Conservation (phyloP, 2,329 filamentous ascomycete species). For the Cercospora citrullina region DNA sequence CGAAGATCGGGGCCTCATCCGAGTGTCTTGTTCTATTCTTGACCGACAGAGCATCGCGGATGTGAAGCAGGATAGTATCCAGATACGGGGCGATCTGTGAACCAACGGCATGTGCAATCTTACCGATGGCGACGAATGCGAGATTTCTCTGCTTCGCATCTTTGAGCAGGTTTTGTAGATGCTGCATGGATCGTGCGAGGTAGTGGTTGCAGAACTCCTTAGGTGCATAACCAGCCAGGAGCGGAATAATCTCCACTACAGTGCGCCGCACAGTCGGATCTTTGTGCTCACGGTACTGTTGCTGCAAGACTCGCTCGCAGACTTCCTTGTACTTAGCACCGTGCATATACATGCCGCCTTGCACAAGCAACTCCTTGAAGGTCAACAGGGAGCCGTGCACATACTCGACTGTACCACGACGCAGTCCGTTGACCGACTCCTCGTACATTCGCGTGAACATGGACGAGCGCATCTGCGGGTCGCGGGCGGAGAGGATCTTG, state of each 20-base stretch:
- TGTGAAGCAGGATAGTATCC: conserved; percentile 89
- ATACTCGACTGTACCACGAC: conserved; percentile 77
- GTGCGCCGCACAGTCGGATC: conserved; percentile 86
- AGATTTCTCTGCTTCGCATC: conserved; percentile 92
- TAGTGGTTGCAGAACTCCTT: conserved; percentile 84
- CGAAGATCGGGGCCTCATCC: conserved; percentile 78
- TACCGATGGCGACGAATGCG: conserved; percentile 92
- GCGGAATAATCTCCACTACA: conserved; percentile 86
- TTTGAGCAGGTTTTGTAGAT: conserved; percentile 89
- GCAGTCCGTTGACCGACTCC: conserved; percentile 77
- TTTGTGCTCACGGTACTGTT: conserved; percentile 84
- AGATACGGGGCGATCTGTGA: conserved; percentile 93
- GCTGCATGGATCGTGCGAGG: conserved; percentile 95
- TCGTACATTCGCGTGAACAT: conserved; percentile 92
- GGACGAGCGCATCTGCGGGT: conserved; percentile 78
- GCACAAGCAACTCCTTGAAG: conserved; percentile 86
- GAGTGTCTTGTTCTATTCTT: conserved; percentile 66
- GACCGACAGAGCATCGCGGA: conserved; percentile 82
- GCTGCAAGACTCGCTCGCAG: conserved; percentile 78
- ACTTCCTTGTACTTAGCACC: conserved; percentile 81
- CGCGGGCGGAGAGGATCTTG: conserved; percentile 90
- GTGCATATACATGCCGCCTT: conserved; percentile 99
- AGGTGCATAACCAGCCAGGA: conserved; percentile 88
- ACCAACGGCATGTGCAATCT: conserved; percentile 93
- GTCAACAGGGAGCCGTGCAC: conserved; percentile 94